Conservation (phyloP, 306 rosid genomes). For the Arachis stenosperma region DNA sequence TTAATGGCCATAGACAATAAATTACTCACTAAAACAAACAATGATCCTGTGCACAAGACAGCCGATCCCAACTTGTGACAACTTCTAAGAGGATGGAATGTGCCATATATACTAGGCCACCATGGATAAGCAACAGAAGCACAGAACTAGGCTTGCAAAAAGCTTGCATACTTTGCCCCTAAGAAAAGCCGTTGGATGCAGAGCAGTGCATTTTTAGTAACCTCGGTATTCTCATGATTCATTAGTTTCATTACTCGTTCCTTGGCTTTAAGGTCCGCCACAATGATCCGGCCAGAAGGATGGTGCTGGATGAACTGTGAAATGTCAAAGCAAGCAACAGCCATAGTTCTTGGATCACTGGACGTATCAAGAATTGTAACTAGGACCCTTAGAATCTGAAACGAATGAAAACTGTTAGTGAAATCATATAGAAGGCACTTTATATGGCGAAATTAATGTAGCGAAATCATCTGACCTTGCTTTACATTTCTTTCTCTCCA, state of each 20-base stretch:
- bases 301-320: constrained; percentile 88
- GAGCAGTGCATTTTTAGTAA: constrained; percentile 89
- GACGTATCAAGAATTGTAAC: constrained; percentile 86
- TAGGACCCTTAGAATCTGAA: constrained; percentile 89
- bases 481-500: not conserved
- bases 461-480: constrained; percentile 18
- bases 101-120: too few relatives aligned
- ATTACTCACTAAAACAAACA: constrained; percentile 38
- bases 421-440: too few relatives aligned
- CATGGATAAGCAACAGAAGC: not conserved
- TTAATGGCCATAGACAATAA: constrained; percentile 38
- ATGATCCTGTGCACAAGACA: constrained; percentile 40
- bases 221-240: constrained; percentile 94
- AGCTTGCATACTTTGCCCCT: constrained; percentile 94
- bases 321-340: constrained; percentile 90
- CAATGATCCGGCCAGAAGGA: constrained; percentile 87
- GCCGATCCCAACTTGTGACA: constrained; percentile 8
- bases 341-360: constrained; percentile 81
- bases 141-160: constrained; percentile 74
- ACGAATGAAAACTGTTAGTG: constrained; percentile 20
- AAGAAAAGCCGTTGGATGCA: constrained; percentile 96
- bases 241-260: constrained; percentile 93
- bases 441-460: not conserved
- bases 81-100: too few relatives aligned
- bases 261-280: constrained; percentile 91